Evolutionary conservation across 768 basidiomycete species (phyloP).

Genomic region (Trametes villosa): DNA sequence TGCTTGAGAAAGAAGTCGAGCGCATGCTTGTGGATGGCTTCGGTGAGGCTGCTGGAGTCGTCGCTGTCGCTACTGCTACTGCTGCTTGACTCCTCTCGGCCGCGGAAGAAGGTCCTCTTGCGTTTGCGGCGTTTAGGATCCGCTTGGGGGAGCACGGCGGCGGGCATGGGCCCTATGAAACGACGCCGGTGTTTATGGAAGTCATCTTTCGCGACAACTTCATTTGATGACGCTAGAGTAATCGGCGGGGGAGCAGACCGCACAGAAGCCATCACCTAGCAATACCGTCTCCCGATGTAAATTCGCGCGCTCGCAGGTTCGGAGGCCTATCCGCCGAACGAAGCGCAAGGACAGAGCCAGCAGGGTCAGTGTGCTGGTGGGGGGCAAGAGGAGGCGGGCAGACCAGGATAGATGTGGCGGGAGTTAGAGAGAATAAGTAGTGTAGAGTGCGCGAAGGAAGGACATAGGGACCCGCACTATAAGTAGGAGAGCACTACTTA

Average conservation of each 20-base stretch:
- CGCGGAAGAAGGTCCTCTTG: slow-evolving; percentile 9
- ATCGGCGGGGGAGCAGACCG: background rate
- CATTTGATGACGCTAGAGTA: background rate
- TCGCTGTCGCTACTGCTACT: slow-evolving; percentile 35
- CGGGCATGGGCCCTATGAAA: slow-evolving; percentile 81
- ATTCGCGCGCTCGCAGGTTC: too few species aligned
- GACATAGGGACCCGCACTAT: too few species aligned
- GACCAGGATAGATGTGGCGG: too few species aligned
- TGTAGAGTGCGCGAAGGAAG: too few species aligned
- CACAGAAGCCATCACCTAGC: background rate
- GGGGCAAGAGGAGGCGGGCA: too few species aligned
- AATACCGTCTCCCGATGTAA: too few species aligned
- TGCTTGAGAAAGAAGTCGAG: slow-evolving; percentile 63
- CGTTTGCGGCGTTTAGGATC: slow-evolving; percentile 26
- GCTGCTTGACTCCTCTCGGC: slow-evolving; percentile 29
- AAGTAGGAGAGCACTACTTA: too few species aligned
- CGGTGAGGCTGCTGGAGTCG: slow-evolving; percentile 41
- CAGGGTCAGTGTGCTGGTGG: too few species aligned
- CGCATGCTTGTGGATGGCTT: slow-evolving; percentile 63
- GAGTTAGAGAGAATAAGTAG: too few species aligned
- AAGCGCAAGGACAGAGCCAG: too few species aligned
- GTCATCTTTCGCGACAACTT: slow-evolving; percentile 21
- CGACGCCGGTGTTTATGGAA: slow-evolving; percentile 53
- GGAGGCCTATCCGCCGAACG: too few species aligned
- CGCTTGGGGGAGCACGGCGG: slow-evolving; percentile 48